Evolutionary conservation across 2,329 filamentous ascomycete genomes (phyloP).

Genomic region (Zalaria sp.): DNA sequence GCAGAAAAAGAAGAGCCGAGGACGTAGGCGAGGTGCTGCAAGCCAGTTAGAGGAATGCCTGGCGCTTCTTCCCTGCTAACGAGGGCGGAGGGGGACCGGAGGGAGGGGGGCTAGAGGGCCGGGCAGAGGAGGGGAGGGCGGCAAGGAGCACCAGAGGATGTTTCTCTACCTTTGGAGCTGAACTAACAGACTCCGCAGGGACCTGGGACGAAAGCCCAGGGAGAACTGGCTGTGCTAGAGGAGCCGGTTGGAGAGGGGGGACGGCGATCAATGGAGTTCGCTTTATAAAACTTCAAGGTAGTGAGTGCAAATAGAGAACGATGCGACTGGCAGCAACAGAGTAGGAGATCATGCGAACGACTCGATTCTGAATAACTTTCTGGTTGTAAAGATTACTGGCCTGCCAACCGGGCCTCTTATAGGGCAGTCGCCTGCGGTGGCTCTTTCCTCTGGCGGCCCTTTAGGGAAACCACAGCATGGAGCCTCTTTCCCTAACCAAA

Average conservation of each 20-base stretch:
- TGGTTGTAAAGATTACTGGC: background rate
- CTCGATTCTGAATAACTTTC: background rate
- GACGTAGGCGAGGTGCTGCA: too few relatives aligned
- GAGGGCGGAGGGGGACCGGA: too few relatives aligned
- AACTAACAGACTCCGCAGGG: slow-evolving; percentile 27
- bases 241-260: background rate
- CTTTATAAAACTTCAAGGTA: too few relatives aligned
- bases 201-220: background rate
- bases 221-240: background rate
- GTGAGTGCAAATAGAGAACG: background rate
- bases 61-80: too few relatives aligned
- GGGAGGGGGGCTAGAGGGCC: too few relatives aligned
- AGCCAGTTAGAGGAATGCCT: too few relatives aligned
- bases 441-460: background rate
- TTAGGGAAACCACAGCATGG: too few relatives aligned
- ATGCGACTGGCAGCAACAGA: background rate
- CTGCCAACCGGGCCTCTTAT: background rate
- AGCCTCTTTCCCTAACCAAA: too few relatives aligned
- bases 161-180: slow-evolving; percentile 54
- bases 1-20: too few relatives aligned
- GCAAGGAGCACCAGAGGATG: slow-evolving; percentile 27
- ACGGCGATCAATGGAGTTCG: background rate
- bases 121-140: too few relatives aligned
- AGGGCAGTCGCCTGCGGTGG: background rate
- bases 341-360: background rate